Percentiles rank a stretch among this genome's conserved stretches.
phyloP scores from a whole-genome alignment of 495 filamentous ascomycete genomes.

The Penicillium tannophilum region DNA sequence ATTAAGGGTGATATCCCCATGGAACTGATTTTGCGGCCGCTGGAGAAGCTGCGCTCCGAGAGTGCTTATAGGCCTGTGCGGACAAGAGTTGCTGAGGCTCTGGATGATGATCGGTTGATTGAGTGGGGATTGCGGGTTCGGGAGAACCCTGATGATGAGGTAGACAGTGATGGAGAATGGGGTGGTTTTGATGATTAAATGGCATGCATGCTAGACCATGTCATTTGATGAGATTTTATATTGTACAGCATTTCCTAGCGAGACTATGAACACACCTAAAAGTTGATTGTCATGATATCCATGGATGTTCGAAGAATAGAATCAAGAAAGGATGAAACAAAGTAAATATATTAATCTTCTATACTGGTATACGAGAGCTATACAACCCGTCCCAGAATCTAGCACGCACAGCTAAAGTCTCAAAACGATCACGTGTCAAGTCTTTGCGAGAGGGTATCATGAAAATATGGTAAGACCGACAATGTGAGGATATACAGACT shows the following conservation, averaged over 20 bases:
- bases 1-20: constrained; percentile 46
- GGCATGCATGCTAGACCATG: constrained; percentile 4
- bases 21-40: constrained; percentile 59
- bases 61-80: constrained; percentile 73
- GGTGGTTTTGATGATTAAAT: constrained; percentile 67
- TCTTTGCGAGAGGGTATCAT: constrained; percentile 43
- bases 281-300: constrained; percentile 3
- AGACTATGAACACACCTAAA: constrained; percentile 22
- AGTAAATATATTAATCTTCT: constrained; percentile 17
- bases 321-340: too few species aligned
- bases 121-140: constrained; percentile 54
- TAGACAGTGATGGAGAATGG: constrained; percentile 62
- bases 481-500: background rate
- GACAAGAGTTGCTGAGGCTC: constrained; percentile 66
- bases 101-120: constrained; percentile 74
- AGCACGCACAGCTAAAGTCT: background rate
- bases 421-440: constrained; percentile 12
- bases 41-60: constrained; percentile 56
- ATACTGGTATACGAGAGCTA: constrained; percentile 15
- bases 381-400: constrained; percentile 11
- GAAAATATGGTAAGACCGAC: constrained; percentile 7
- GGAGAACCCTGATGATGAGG: constrained; percentile 43
- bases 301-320: background rate
- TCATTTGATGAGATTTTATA: constrained; percentile 1
- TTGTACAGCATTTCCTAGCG: constrained; percentile 31